phyloP scores from a whole-genome alignment of 768 basidiomycete species.

The Tulasnella sp. region DNA sequence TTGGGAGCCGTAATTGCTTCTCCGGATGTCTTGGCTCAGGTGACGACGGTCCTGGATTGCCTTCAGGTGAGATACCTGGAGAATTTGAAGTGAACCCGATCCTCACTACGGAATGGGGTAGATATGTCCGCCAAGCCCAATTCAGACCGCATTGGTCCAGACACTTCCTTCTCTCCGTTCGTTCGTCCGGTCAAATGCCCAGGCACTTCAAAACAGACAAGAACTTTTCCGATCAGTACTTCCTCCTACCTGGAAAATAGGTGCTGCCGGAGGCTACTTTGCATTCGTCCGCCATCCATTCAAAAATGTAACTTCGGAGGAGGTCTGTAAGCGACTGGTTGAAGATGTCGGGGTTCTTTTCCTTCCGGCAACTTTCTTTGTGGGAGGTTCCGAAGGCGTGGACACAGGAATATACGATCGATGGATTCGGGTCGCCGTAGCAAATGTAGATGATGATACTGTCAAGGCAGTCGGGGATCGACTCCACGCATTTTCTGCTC shows the following conservation, averaged over 20 bases:
- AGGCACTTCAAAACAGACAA: slow-evolving; percentile 40
- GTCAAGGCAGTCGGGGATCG: too few species aligned
- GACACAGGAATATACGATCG: slow-evolving; percentile 25
- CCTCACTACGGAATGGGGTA: slow-evolving; percentile 10
- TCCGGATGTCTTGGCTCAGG: slow-evolving; percentile 37
- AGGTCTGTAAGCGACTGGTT: slow-evolving; percentile 48
- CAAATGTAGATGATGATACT: slow-evolving; percentile 67
- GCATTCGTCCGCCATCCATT: slow-evolving; percentile 67
- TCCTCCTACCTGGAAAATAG: slow-evolving; percentile 45
- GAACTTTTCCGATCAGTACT: slow-evolving; percentile 38
- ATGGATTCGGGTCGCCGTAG: slow-evolving; percentile 71
- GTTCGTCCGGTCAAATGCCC: slow-evolving; percentile 41
- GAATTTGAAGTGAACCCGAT: background rate
- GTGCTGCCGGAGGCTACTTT: slow-evolving; percentile 59
- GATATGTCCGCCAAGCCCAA: slow-evolving; percentile 61
- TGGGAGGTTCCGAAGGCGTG: slow-evolving; percentile 21
- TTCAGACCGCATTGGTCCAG: slow-evolving; percentile 50
- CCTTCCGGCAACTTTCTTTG: slow-evolving; percentile 56
- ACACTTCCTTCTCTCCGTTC: slow-evolving; percentile 40
- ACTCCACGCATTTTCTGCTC: too few species aligned
- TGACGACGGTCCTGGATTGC: slow-evolving; percentile 57
- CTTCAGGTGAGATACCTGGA: slow-evolving; percentile 36
- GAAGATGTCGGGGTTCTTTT: slow-evolving; percentile 48
- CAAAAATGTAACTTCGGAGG: slow-evolving; percentile 31
- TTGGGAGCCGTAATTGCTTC: slow-evolving; percentile 60